A percentile compares a stretch with the other conserved stretches of the same genome.
Conservation (phyloP, 306 rosid species). For the Fagus sylvatica region DNA sequence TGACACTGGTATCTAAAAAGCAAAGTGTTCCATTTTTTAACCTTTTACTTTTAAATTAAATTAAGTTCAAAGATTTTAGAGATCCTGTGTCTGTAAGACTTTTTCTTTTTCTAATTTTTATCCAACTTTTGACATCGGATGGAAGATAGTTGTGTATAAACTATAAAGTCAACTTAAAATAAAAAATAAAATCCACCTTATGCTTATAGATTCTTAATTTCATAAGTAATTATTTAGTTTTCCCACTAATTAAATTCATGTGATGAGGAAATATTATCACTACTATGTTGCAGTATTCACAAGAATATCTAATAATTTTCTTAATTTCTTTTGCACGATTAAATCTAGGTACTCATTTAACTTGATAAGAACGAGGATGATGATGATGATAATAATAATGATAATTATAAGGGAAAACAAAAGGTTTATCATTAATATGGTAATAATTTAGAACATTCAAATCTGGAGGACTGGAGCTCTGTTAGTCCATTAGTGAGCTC, state of each 20-base stretch:
- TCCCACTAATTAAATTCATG: not conserved
- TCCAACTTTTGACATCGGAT: not conserved
- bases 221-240: too few relatives aligned
- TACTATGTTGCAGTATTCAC: too few relatives aligned
- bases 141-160: not conserved
- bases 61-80: not conserved
- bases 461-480: not conserved
- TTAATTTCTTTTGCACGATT: too few relatives aligned
- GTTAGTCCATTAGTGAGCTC: not conserved
- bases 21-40: not conserved
- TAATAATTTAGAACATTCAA: not conserved
- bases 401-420: not conserved
- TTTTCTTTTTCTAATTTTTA: too few relatives aligned
- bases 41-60: not conserved
- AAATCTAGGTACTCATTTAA: not conserved
- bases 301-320: too few relatives aligned
- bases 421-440: not conserved
- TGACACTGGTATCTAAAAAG: too few relatives aligned
- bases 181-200: not conserved
- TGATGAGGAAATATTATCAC: too few relatives aligned
- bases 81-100: not conserved
- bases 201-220: not conserved
- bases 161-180: conserved; percentile 5
- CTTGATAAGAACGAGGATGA: not conserved
- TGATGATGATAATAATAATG: not conserved